phyloP scores from a whole-genome alignment of 805 yeast genomes.

The Candida stauntonica region DNA sequence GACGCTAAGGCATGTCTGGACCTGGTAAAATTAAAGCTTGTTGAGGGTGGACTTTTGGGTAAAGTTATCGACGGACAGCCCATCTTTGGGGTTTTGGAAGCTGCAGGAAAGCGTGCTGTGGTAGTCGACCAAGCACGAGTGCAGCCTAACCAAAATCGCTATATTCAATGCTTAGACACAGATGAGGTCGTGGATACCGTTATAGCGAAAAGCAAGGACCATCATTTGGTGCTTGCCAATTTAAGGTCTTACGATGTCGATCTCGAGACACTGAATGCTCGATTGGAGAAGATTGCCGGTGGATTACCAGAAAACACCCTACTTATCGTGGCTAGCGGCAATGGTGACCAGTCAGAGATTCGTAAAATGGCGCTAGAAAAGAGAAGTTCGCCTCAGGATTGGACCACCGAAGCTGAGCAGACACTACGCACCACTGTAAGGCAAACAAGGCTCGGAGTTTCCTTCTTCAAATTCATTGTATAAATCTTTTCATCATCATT shows the following conservation, averaged over 20 bases:
- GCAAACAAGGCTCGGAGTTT: conserved; percentile 56
- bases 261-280: conserved; percentile 31
- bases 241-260: conserved; percentile 41
- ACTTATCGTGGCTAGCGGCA: conserved; percentile 57
- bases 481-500: neutral
- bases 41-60: conserved; percentile 67
- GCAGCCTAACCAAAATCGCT: conserved; percentile 23
- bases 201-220: conserved; percentile 11
- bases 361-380: conserved; percentile 40
- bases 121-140: conserved; percentile 32
- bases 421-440: conserved; percentile 43
- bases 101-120: conserved; percentile 27
- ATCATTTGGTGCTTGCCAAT: conserved; percentile 48
- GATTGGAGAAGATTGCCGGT: conserved; percentile 46
- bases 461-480: conserved; percentile 43
- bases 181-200: conserved; percentile 49
- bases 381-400: conserved; percentile 39
- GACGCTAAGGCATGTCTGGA: conserved; percentile 82
- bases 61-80: conserved; percentile 38
- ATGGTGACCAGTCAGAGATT: conserved; percentile 52
- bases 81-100: conserved; percentile 36
- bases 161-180: conserved; percentile 50
- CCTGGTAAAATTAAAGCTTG: conserved; percentile 62
- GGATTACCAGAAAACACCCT: conserved; percentile 54
- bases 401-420: conserved; percentile 48